A percentile compares a stretch with the other conserved stretches of the same genome.
Conservation (phyloP, 2,329 filamentous ascomycete species). For the Sphaerulina populicola region DNA sequence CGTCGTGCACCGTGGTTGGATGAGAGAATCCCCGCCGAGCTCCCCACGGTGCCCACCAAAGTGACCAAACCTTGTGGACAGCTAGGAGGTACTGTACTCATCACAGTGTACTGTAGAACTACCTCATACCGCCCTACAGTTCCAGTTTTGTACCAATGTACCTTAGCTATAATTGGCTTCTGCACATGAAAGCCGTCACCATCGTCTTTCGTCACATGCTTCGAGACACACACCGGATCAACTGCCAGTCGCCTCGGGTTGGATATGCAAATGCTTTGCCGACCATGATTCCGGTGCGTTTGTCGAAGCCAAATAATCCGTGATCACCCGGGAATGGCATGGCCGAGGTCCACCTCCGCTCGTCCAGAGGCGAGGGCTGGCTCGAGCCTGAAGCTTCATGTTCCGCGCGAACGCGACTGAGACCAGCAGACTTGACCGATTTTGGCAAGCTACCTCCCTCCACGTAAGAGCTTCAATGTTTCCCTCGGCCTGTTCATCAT, state of each 20-base stretch:
- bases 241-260: slow-evolving; percentile 3
- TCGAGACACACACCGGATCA: slow-evolving; percentile 3
- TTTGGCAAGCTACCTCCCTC: slow-evolving; percentile 22
- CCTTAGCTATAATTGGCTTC: not conserved
- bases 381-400: slow-evolving; percentile 14
- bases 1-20: not conserved
- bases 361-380: slow-evolving; percentile 21
- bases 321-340: slow-evolving; percentile 14
- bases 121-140: no score
- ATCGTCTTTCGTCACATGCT: slow-evolving; percentile 5
- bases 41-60: no score
- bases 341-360: slow-evolving; percentile 26
- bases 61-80: slow-evolving; percentile 6
- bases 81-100: no score
- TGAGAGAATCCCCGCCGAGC: slow-evolving; percentile 6
- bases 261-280: not conserved
- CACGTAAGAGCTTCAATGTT: slow-evolving; percentile 20
- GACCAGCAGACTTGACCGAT: slow-evolving; percentile 13
- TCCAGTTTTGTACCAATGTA: no score
- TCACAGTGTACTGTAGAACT: no score
- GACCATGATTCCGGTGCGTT: not conserved
- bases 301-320: slow-evolving; percentile 8
- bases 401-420: slow-evolving; percentile 19
- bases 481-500: slow-evolving; percentile 19
- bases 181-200: slow-evolving; percentile 12